Evolutionary conservation across 2,329 filamentous ascomycete species (phyloP), one percentile per base, ranked within the genome.

Genomic region (Fusarium mexicanum): DNA sequence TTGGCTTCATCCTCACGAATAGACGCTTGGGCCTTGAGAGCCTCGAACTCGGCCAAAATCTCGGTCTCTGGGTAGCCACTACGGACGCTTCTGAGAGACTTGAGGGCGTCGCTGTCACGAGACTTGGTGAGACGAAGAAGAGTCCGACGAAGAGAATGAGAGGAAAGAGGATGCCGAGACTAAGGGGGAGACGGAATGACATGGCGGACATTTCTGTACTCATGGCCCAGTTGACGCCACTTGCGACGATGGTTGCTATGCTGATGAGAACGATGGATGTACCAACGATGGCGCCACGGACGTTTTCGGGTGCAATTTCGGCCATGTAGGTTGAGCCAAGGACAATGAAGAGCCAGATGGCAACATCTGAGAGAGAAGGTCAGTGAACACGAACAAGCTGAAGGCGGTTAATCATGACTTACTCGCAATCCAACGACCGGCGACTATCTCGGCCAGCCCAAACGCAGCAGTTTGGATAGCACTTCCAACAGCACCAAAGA

Each of bases 91-190:
- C 54, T 6, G 8, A 58, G 54, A 31, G 54, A 58, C 13, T 1
- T 58, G 17, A 58, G 40, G 12, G 54, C 54, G 2, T 58, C 54
- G 5, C 14, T 26, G 9, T 58, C 54, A 35, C 54, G 54, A 46
- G 54, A 58, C 54, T 58, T 58, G n/a, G 40, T 58, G 2, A 58
- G 54, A 58, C 41, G 9, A 58, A 46, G 29, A 58, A 58, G 11
- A 58, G 54, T 1, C 54, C 54, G 11, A 46, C 54, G 13, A 58
- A 58, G 17, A 58, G 54, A 12, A 58, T 26, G 6, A 58, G 22
- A 16, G 54, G 54, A 6, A 58, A 58, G 12, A 58, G 40, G 4
- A 58, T 58, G 13, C 38, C 29, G 12, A 58, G 54, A 1, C 54
- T 22, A 16, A 58, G 38, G 2, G 54, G 54, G 7, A 58, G 54